Conservation (phyloP, 2,329 filamentous ascomycete species). For the Xylaria sp. region DNA sequence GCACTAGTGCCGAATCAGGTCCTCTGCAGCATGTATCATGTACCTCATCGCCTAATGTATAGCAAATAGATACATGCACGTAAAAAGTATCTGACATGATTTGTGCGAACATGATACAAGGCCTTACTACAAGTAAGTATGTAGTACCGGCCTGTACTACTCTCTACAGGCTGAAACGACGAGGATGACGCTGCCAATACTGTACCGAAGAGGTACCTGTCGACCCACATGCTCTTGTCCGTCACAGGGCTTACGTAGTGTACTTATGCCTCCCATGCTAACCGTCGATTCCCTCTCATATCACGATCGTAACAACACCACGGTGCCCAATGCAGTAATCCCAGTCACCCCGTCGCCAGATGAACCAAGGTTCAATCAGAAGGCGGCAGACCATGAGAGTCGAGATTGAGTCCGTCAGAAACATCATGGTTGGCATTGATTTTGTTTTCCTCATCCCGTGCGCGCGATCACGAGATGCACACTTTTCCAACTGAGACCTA, state of each 20-base stretch:
- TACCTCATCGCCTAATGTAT: neutral
- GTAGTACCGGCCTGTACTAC: no score
- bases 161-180: no score
- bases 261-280: neutral
- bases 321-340: slow-evolving; percentile 7
- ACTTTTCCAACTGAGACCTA: neutral
- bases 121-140: neutral
- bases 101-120: neutral
- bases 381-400: no score
- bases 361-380: neutral
- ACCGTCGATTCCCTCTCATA: slow-evolving; percentile 27
- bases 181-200: neutral
- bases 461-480: neutral
- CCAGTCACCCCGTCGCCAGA: slow-evolving; percentile 5
- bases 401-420: neutral
- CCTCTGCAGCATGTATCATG: no score
- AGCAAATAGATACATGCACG: neutral
- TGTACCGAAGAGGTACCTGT: neutral
- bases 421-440: neutral
- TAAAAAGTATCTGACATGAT: neutral
- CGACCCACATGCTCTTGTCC: neutral
- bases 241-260: neutral
- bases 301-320: slow-evolving; percentile 28
- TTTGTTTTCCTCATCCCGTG: neutral
- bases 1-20: no score